Base-by-base conservation (phyloP, 257 asterid genomes). In the Thymus mandschuricus region DNA sequence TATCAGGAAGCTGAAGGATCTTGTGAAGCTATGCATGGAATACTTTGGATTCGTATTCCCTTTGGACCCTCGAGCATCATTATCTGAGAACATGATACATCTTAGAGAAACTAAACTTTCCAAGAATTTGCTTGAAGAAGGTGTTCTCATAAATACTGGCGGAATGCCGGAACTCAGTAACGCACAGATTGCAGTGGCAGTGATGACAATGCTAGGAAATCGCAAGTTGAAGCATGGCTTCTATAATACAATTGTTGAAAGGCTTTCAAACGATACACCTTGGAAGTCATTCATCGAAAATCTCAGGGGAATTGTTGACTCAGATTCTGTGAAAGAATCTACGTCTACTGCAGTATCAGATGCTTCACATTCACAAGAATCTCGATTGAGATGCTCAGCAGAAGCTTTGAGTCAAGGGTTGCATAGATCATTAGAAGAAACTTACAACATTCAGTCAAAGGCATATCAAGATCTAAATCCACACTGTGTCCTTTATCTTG, bases 401-500 rank as follows among this genome's bases (percentile, higher is more conserved):
- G 15, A 56, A 69, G 33, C 40, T 66, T 40, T 85, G 60, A 68
- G 76, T 69, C 28, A 40, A 6, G 41, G 0, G 29, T 72, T 86
- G 54, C 8, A 0, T 62, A 27, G 34, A 10, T 87, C 90, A 35
- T 63, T 89, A 57, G 67, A 41, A 40, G 81, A 76, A 35, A 79
- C 85, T 34, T 84, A 72, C 55, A 0, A 0, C 21, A 67, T 64
- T 41, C 60, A 67, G 15, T 83, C 88, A 87, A 71, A 40, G 70
- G 34, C 27, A 2, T 3, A 2, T 13, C 82, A 82, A 75, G 79
- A 72, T 29, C 81, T 87, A 45, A 70, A 91, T 45, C 96, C 91
- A 0, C 5, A 57, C 60, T 85, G 88, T 67, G 83, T 89, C 80
- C 58, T 85, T 34, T 85, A 84, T 81, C 88, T 89, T 27, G 35